A percentile compares a stretch with the other conserved stretches of the same genome.
phyloP scores from a whole-genome alignment of 768 basidiomycete genomes.

The Tricholoma furcatifolium region DNA sequence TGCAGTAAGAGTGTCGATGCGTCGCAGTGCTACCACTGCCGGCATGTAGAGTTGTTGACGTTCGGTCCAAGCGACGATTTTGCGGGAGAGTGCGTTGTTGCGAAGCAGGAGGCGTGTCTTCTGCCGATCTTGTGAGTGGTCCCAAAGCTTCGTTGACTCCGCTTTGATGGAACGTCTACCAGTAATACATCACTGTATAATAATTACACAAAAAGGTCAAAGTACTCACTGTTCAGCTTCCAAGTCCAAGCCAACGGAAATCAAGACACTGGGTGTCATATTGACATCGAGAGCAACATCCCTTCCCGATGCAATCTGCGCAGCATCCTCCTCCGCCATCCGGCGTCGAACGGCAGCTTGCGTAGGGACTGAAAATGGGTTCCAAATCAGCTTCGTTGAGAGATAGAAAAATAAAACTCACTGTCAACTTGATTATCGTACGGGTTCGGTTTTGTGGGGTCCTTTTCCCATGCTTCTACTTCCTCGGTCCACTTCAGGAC shows the following conservation, averaged over 20 bases:
- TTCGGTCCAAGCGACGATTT: too few species aligned
- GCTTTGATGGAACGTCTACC: constrained; percentile 3
- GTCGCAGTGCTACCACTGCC: neutral
- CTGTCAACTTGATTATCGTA: too few species aligned
- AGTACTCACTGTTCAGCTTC: constrained; percentile 20
- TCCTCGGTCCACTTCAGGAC: too few species aligned
- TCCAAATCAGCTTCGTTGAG: neutral
- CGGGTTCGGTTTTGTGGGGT: neutral
- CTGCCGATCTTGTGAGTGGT: too few species aligned
- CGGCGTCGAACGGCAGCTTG: constrained; percentile 2
- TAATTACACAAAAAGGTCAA: neutral
- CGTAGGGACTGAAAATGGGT: constrained; percentile 2
- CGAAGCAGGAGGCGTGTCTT: too few species aligned
- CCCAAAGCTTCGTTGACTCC: too few species aligned
- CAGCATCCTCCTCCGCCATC: constrained; percentile 15
- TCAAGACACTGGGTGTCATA: constrained; percentile 10
- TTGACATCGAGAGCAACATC: constrained; percentile 14
- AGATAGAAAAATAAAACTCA: neutral
- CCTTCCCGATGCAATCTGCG: constrained; percentile 2
- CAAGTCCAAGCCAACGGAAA: constrained; percentile 16
- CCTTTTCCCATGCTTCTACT: constrained; percentile 17
- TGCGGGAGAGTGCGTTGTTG: too few species aligned
- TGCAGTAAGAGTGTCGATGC: too few species aligned
- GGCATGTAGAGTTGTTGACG: constrained; percentile 19
- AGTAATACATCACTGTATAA: neutral